phyloP scores from a whole-genome alignment of 1,284 basidiomycete species.

The Sanghuangporus weigelae region DNA sequence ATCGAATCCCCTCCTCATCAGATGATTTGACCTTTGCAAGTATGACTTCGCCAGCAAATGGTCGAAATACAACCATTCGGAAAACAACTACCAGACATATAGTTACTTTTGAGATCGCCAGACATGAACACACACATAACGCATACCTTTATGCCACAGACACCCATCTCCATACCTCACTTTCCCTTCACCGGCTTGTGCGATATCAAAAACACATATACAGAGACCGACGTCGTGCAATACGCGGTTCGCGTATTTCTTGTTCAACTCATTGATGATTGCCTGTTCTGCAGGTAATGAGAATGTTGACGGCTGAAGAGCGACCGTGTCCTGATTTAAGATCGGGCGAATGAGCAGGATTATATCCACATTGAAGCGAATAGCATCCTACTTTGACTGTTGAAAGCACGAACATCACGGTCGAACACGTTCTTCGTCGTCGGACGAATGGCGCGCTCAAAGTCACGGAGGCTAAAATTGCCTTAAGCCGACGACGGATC shows the following conservation, averaged over 20 bases:
- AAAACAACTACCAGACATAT: constrained; percentile 63
- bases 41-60: constrained; percentile 87
- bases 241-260: constrained; percentile 92
- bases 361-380: neutral
- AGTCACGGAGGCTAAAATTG: neutral
- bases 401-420: constrained; percentile 54
- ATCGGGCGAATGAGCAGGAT: neutral
- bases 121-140: constrained; percentile 1
- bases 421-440: neutral
- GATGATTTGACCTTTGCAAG: constrained; percentile 85
- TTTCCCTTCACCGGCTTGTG: constrained; percentile 85
- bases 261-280: constrained; percentile 77
- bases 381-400: constrained; percentile 43
- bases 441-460: neutral
- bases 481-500: neutral
- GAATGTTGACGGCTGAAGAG: constrained; percentile 74
- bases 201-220: constrained; percentile 83
- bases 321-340: constrained; percentile 61
- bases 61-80: constrained; percentile 86
- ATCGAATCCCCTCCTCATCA: constrained; percentile 75
- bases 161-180: constrained; percentile 93
- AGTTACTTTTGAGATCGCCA: neutral
- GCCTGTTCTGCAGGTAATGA: constrained; percentile 66
- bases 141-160: constrained; percentile 87
- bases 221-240: constrained; percentile 91